Percentiles rank a stretch among this genome's conserved stretches.
Conservation (phyloP, 2,329 filamentous ascomycete genomes). For the Boeremia lycopersici region DNA sequence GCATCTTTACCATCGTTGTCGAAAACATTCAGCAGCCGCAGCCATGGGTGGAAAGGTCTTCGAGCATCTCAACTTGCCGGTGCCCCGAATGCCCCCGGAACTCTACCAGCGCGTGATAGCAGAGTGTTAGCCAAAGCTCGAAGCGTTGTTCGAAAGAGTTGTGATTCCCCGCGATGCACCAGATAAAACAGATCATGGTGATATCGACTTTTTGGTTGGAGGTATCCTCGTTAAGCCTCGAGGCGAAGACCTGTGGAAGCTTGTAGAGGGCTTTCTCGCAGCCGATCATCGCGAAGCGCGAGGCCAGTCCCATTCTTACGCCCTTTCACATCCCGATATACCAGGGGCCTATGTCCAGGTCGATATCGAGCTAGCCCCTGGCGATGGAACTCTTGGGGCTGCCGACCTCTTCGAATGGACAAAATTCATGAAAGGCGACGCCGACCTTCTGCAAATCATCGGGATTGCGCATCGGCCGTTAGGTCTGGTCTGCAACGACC, state of each 20-base stretch:
- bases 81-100: conserved; percentile 67
- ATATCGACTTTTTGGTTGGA: conserved; percentile 72
- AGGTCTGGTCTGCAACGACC: conserved; percentile 70
- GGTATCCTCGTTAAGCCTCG: conserved; percentile 24
- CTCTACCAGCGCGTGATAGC: conserved; percentile 63
- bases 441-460: conserved; percentile 72
- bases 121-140: conserved; percentile 55
- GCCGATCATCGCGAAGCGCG: conserved; percentile 47
- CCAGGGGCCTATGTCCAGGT: conserved; percentile 65
- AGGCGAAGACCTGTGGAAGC: conserved; percentile 24
- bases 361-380: conserved; percentile 65
- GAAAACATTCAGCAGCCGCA: not conserved
- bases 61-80: conserved; percentile 46
- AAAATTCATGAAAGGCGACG: conserved; percentile 71
- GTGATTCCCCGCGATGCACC: conserved; percentile 71
- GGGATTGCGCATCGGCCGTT: conserved; percentile 67
- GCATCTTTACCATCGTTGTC: not conserved
- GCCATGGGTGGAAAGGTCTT: conserved; percentile 67
- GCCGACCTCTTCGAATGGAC: conserved; percentile 61
- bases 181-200: conserved; percentile 70
- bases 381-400: conserved; percentile 31
- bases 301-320: conserved; percentile 51
- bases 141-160: conserved; percentile 60
- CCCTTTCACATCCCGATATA: conserved; percentile 53
- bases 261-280: conserved; percentile 52